Evolutionary conservation across 345 rosid species (phyloP).

Genomic region (Moringa oleifera): DNA sequence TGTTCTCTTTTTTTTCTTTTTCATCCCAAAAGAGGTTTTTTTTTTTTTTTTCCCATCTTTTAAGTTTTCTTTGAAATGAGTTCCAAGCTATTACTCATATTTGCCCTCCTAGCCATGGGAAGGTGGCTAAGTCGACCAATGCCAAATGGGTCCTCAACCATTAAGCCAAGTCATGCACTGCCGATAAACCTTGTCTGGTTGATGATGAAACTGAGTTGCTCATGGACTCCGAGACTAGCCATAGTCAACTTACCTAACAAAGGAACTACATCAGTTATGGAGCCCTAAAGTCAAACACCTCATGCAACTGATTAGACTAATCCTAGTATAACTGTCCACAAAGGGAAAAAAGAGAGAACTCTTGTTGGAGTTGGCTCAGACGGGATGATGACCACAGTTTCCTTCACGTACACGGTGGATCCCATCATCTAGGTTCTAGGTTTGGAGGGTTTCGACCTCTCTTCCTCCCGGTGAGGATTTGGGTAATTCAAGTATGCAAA

Average conservation of each 20-base stretch:
- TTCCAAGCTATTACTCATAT: constrained; percentile 27
- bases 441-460: too few relatives aligned
- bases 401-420: too few relatives aligned
- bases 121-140: constrained; percentile 23
- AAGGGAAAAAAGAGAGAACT: too few relatives aligned
- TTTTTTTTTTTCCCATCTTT: too few relatives aligned
- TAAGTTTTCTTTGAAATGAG: constrained; percentile 21
- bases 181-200: constrained; percentile 22
- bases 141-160: constrained; percentile 16
- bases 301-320: constrained; percentile 31
- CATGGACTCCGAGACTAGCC: constrained; percentile 35
- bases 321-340: constrained; percentile 36
- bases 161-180: constrained; percentile 25
- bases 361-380: too few relatives aligned
- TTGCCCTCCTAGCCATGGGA: constrained; percentile 28
- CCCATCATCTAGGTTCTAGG: too few relatives aligned
- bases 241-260: constrained; percentile 23
- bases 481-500: too few relatives aligned
- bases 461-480: too few relatives aligned
- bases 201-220: constrained; percentile 28
- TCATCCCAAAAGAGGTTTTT: too few relatives aligned
- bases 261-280: constrained; percentile 36
- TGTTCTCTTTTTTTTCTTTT: constrained; percentile 55
- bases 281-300: constrained; percentile 24
- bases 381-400: too few relatives aligned